Evolutionary conservation across 2,329 filamentous ascomycete species (phyloP), one percentile per base, ranked within the genome.

Genomic region (Colletotrichum eleusines): DNA sequence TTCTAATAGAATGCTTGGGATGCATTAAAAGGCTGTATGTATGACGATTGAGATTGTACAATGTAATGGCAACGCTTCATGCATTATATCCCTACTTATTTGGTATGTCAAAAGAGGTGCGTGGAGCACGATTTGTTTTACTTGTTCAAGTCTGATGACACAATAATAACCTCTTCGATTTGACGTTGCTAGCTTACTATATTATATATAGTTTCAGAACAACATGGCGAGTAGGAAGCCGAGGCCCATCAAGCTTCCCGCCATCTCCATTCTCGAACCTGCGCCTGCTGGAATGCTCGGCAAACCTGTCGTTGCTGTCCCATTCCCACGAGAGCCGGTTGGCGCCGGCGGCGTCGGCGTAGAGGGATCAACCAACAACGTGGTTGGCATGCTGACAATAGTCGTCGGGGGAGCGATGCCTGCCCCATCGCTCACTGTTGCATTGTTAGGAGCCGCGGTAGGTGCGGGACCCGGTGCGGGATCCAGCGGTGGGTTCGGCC

Each of bases 341-440:
- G 51, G 44, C 1, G 54, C 58, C 6, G 69, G 69, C 5, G 51
- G 64, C 6, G 64, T 68, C 9, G 69, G 69, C 44, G 64, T 68
- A 8, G 69, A 53, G 2, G 69, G n/a, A 18, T 71, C 69, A 1
- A 71, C 51, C 38, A 71, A 8, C 38, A 71, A 9, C 14, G 69
- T 71, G 2, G 51, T 54, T 14, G 64, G 69, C 35, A 71, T 61
- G 11, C 42, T 68, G 18, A 71, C 18, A 6, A 54, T 14, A 16
- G 28, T 71, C 38, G 58, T 68, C 5, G 69, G 69, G 2, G 69
- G 64, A 46, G 50, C 28, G 31, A 71, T 71, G 1, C 58, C 69
- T 50, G 48, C 64, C n/a, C 59, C 61, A 2, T 26, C 61, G 38
- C 61, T 8, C 4, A 38, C 14, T 23, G 48, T 38, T 18, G 53